A percentile compares a stretch with the other conserved stretches of the same genome.
phyloP scores from a whole-genome alignment of 2,329 filamentous ascomycete genomes.

The Botrytis fabae region DNA sequence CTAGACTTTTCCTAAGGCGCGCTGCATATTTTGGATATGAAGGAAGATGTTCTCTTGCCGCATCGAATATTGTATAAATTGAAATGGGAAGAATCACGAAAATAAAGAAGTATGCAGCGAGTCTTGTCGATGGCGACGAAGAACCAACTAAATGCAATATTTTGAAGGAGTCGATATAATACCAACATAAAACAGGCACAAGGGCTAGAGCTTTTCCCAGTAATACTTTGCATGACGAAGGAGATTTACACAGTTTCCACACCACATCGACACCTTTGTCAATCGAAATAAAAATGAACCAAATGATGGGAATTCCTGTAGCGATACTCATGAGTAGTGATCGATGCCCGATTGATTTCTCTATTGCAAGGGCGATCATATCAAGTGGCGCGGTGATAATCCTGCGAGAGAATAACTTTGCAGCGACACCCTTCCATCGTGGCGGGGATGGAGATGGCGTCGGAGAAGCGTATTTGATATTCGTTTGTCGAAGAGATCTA shows the following conservation, averaged over 20 bases:
- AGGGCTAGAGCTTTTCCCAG: not conserved
- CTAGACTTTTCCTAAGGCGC: fast-evolving
- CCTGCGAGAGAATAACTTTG: not conserved
- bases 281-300: not conserved
- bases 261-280: fast-evolving
- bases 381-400: not conserved
- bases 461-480: not conserved
- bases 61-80: not conserved
- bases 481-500: not conserved
- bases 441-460: not conserved
- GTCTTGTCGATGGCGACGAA: not conserved
- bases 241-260: not conserved
- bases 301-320: fast-evolving
- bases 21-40: not conserved
- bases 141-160: not conserved
- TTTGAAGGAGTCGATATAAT: not conserved
- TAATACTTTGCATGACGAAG: fast-evolving
- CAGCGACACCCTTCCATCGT: not conserved
- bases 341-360: not conserved
- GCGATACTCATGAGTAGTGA: not conserved
- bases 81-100: not conserved
- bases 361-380: not conserved
- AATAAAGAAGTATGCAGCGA: not conserved
- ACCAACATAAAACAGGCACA: not conserved
- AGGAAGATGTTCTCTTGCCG: too few species aligned